phyloP scores from a whole-genome alignment of 208 protist species.

The Naegleria lovaniensis region DNA sequence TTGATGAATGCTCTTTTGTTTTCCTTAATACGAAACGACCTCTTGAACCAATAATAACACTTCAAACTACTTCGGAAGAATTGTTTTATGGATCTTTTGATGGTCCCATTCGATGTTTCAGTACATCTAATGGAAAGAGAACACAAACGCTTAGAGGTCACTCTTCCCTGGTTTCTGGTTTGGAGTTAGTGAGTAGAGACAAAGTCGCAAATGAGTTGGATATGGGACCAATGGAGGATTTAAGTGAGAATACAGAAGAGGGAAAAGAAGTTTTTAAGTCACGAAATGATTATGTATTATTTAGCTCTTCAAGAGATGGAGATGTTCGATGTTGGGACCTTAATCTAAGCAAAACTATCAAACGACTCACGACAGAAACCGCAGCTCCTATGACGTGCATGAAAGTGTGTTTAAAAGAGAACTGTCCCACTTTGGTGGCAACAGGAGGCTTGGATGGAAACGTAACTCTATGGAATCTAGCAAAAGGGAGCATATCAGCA shows the following conservation, averaged over 20 bases:
- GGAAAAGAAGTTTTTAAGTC: background rate
- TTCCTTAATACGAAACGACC: background rate
- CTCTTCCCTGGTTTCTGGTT: background rate
- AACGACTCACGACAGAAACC: background rate
- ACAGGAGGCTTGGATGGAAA: background rate
- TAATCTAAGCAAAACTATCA: background rate
- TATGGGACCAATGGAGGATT: background rate
- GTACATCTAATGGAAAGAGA: background rate
- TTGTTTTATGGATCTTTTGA: conserved; percentile 22
- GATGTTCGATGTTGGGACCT: conserved; percentile 12
- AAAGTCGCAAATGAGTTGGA: background rate
- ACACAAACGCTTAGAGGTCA: conserved; percentile 3
- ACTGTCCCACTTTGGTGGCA: background rate
- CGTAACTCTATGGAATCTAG: background rate
- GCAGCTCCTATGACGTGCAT: background rate
- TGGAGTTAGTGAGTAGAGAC: background rate
- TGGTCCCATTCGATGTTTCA: background rate
- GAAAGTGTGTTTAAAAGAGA: background rate
- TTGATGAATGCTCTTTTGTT: background rate
- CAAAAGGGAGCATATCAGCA: background rate
- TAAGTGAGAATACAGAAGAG: background rate
- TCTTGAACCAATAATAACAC: background rate
- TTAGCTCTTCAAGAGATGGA: background rate
- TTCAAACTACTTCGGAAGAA: background rate
- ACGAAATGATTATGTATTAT: background rate